phyloP scores from a whole-genome alignment of 768 basidiomycete species.

The Suillus clintonianus region DNA sequence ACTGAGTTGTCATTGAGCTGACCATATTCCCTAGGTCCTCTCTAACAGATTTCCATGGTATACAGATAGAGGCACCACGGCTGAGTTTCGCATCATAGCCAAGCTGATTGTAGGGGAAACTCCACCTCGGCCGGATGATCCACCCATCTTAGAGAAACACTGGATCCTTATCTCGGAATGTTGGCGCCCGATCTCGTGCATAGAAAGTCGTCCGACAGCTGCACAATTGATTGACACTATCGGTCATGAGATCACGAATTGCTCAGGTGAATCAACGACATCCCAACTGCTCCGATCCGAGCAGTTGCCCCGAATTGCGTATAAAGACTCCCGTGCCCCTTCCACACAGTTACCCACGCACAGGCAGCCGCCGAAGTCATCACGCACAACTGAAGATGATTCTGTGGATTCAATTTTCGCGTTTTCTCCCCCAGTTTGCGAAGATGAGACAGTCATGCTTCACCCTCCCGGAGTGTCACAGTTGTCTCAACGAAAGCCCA shows the following conservation, averaged over 20 bases:
- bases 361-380: not conserved
- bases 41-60: not conserved
- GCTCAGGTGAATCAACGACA: not conserved
- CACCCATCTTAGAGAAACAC: not conserved
- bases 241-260: not conserved
- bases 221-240: not conserved
- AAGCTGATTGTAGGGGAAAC: not conserved
- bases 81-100: not conserved
- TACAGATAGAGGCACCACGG: not conserved
- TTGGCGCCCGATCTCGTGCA: not conserved
- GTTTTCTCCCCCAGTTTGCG: not conserved
- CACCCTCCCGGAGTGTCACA: not conserved
- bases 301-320: not conserved
- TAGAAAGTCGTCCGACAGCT: not conserved
- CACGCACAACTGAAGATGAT: not conserved
- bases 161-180: constrained; percentile 9
- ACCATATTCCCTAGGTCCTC: not conserved
- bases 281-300: not conserved
- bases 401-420: not conserved
- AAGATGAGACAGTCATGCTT: not conserved
- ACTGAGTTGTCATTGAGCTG: constrained; percentile 24
- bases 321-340: not conserved
- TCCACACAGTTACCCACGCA: not conserved
- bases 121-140: not conserved
- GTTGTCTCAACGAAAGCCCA: not conserved